phyloP scores from a whole-genome alignment of 2,329 filamentous ascomycete species.

The Microascus cirrosus region DNA sequence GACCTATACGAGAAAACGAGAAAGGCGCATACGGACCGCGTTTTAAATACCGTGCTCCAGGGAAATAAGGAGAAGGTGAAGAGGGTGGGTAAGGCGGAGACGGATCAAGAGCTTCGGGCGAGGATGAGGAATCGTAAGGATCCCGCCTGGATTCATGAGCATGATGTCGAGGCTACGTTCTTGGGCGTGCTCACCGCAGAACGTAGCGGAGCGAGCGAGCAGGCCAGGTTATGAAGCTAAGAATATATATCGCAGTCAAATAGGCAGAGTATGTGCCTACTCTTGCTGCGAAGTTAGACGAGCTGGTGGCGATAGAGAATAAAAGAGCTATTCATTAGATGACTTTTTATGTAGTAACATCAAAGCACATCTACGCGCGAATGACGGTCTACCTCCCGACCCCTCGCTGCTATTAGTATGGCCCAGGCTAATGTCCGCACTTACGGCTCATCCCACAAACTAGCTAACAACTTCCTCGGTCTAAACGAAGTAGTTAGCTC shows the following conservation, averaged over 20 bases:
- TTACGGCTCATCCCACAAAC: background rate
- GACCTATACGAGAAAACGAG: constrained; percentile 28
- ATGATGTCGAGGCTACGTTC: constrained; percentile 29
- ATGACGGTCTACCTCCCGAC: too few species aligned
- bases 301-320: background rate
- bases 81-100: constrained; percentile 14
- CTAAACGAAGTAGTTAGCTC: background rate
- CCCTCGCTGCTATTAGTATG: too few species aligned
- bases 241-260: background rate
- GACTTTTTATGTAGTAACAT: background rate
- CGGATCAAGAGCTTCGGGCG: constrained; percentile 22
- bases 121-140: constrained; percentile 23
- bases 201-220: background rate
- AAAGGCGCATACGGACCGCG: constrained; percentile 25
- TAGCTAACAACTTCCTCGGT: background rate
- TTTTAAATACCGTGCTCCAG: constrained; percentile 21
- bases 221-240: background rate
- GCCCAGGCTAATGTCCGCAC: background rate
- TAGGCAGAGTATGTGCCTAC: background rate
- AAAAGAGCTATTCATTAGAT: too few species aligned
- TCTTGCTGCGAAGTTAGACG: background rate
- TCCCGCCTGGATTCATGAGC: constrained; percentile 31
- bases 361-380: background rate
- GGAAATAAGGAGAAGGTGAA: constrained; percentile 15
- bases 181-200: background rate